Evolutionary conservation across 1,139 yeast genomes (phyloP), one percentile per base, ranked within the genome.

Genomic region (Taphrina betulina): DNA sequence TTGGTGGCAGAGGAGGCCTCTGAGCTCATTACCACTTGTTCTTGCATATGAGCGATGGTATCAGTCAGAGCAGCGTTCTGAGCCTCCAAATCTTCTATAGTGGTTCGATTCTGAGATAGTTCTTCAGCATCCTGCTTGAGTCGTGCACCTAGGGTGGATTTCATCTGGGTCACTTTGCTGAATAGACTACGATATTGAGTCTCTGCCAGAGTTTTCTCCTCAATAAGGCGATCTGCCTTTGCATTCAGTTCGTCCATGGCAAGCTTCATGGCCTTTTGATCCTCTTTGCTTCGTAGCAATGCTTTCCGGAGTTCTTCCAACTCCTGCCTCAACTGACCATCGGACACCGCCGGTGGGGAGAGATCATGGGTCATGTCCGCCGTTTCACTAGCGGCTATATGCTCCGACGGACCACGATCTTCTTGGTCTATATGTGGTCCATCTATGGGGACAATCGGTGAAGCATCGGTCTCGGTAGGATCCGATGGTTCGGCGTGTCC

Each of bases 121-220:
- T 56, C 33, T 68, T 69, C 71, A 2, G 73, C 69, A 63, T 79
- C 81, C 0, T 82, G 72, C 38, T 73, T 73, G 51, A 82, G 84
- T 37, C 89, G 73, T 62, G 88, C 95, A 7, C 75, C 75, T 62
- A 92, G 85, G 0, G 94, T 76, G 60, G 85, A 72, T 65, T 86
- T 88, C 86, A 92, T 88, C 1, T 86, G 81, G 1, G 95, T 80
- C 29, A 92, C 74, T 66, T 86, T 79, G 61, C 82, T 83, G 58
- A 89, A 72, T 19, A 92, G 72, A n/a, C 78, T 75, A 62, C 88
- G 87, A 67, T 90, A 88, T 60, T 85, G 85, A 26, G 80, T 76
- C 34, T 81, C 79, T 59, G 82, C 87, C 52, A 87, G 76, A 62
- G 87, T 94, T 26, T 71, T 70, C 37, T 74, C 76, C 20, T 75